Percentiles rank a stretch among this genome's conserved stretches.
Evolutionary conservation across 805 yeast genomes (phyloP).

Genomic region (Pichia insulana): DNA sequence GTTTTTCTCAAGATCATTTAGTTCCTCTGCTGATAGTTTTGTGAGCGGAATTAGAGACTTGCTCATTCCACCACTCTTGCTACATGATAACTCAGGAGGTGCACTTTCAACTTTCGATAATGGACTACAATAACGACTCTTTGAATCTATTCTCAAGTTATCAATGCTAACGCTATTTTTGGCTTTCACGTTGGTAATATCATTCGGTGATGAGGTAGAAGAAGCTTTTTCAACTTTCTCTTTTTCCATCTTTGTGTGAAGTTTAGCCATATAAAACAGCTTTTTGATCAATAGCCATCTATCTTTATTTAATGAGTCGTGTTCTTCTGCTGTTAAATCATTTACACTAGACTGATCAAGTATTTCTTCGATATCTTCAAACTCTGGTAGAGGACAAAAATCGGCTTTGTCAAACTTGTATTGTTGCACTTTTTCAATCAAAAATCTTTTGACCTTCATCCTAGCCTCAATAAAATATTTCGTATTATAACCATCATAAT

Average conservation of each 20-base stretch:
- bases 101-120: conserved; percentile 10
- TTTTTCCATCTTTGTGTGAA: conserved; percentile 37
- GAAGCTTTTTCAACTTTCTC: conserved; percentile 8
- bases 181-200: no score
- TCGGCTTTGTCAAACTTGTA: conserved; percentile 28
- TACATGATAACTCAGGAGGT: neutral
- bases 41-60: conserved; percentile 22
- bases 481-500: conserved; percentile 49
- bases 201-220: conserved; percentile 5
- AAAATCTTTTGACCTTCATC: conserved; percentile 44
- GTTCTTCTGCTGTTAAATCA: conserved; percentile 17
- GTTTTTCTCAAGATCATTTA: conserved; percentile 31
- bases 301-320: conserved; percentile 34
- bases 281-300: conserved; percentile 68
- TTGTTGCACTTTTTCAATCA: conserved; percentile 43
- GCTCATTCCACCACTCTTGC: conserved; percentile 24
- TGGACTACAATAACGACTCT: neutral
- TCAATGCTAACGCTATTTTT: no score
- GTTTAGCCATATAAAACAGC: conserved; percentile 59
- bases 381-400: conserved; percentile 35
- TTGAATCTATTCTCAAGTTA: no score
- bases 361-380: conserved; percentile 48
- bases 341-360: conserved; percentile 35
- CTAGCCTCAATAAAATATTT: conserved; percentile 39
- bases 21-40: conserved; percentile 35